phyloP scores from a whole-genome alignment of 148 eudicot species.

The Amaranthus cruentus region DNA sequence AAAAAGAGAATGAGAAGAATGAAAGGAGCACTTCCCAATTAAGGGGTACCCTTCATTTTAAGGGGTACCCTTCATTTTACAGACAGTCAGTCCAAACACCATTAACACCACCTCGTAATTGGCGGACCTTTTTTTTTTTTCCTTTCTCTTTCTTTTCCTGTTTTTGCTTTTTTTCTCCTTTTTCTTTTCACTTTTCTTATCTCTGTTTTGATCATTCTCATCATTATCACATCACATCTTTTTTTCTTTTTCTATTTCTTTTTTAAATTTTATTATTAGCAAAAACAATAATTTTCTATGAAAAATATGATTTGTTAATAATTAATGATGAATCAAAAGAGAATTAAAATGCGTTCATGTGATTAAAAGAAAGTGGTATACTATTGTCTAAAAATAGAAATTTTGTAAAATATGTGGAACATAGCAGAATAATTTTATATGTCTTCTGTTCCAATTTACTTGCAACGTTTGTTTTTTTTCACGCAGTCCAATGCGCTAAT shows the following conservation, averaged over 20 bases:
- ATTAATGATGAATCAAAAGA: too few species aligned
- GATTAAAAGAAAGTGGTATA: too few species aligned
- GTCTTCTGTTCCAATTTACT: too few species aligned
- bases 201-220: constrained; percentile 36
- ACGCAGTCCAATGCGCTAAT: too few species aligned
- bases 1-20: too few species aligned
- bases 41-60: constrained; percentile 36
- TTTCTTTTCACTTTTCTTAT: constrained; percentile 22
- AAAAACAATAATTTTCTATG: too few species aligned
- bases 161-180: not conserved
- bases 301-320: too few species aligned
- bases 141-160: not conserved
- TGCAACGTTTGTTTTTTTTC: too few species aligned
- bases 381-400: too few species aligned
- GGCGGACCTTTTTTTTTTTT: constrained; percentile 25
- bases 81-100: constrained; percentile 57
- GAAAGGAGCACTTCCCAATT: constrained; percentile 37
- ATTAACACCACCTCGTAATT: constrained; percentile 47
- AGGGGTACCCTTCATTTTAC: constrained; percentile 38
- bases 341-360: too few species aligned
- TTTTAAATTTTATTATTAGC: not conserved
- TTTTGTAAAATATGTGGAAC: too few species aligned
- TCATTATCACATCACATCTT: constrained; percentile 30
- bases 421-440: too few species aligned
- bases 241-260: not conserved